These are phyloP conservation scores for Candida takata DNA, from an alignment of 805 yeast genomes.

Conservation along the genomic window DNA sequence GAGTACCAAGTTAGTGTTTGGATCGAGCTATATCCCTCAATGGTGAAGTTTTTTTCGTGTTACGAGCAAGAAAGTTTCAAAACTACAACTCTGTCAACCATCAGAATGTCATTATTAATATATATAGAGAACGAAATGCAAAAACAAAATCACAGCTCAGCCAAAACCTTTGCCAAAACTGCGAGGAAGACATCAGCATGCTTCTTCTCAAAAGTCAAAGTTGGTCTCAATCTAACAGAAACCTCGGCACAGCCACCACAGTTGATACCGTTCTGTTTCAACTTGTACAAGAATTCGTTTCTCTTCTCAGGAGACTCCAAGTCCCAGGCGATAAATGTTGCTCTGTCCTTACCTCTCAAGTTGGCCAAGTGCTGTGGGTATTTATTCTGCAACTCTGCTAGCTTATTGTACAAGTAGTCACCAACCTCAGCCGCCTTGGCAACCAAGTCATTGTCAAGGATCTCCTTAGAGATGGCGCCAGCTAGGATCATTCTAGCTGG, in stretches of 20 bases:
- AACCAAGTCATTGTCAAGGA: conserved; percentile 52
- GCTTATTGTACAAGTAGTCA: conserved; percentile 51
- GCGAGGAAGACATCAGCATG: conserved; percentile 65
- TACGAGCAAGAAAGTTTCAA: no score
- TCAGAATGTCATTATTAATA: no score
- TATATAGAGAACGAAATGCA: no score
- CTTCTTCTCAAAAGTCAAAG: conserved; percentile 68
- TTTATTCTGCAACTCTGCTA: conserved; percentile 44
- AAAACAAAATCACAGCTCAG: conserved; percentile 13
- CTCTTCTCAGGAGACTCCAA: conserved; percentile 46
- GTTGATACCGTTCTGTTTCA: conserved; percentile 64
- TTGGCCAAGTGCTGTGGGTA: conserved; percentile 47
- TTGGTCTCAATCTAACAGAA: conserved; percentile 77
- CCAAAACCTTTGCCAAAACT: conserved; percentile 30
- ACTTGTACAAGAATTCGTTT: conserved; percentile 51
- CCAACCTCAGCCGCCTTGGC: conserved; percentile 56
- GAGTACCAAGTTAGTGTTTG: no score
- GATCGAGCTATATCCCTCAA: no score
- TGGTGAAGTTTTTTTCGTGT: no score
- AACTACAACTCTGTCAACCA: no score
- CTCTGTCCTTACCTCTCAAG: conserved; percentile 69
- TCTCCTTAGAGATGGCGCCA: conserved; percentile 63
- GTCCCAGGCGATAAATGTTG: conserved; percentile 82
- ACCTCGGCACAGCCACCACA: conserved; percentile 81
- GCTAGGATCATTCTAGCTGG: conserved; percentile 75